These are phyloP conservation scores for Stachybotrys chlorohalonatus DNA, from an alignment of 2,329 filamentous ascomycete genomes.

Conservation along the genomic window DNA sequence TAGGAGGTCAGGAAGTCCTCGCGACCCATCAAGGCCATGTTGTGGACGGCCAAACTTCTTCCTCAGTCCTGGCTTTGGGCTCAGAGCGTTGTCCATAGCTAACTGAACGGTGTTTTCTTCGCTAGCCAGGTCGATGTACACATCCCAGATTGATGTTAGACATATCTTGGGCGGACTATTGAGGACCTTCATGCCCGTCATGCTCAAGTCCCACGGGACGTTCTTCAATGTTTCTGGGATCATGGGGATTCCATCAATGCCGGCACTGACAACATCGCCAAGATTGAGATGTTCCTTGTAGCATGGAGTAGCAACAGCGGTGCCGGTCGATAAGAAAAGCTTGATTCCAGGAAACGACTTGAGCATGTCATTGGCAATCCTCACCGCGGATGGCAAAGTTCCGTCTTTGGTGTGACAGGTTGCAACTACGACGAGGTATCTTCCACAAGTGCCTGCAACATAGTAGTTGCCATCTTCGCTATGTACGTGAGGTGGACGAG, in stretches of 20 bases:
- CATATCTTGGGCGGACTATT: background rate
- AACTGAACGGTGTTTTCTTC: background rate
- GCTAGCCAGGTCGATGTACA: background rate
- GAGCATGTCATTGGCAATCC: background rate
- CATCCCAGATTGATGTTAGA: background rate
- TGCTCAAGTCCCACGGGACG: no score
- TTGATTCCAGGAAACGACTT: background rate
- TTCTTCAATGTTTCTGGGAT: background rate
- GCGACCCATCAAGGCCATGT: background rate
- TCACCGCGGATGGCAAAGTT: no score
- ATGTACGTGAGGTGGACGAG: no score
- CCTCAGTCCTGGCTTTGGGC: background rate
- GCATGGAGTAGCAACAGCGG: background rate
- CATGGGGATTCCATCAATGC: background rate
- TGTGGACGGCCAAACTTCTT: background rate
- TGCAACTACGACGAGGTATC: background rate
- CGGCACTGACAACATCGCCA: background rate
- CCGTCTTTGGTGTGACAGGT: background rate
- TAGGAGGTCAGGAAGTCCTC: no score
- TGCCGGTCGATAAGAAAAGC: background rate
- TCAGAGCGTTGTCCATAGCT: background rate
- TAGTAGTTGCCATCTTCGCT: background rate
- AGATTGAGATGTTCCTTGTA: background rate
- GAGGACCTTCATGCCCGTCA: background rate
- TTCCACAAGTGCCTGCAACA: background rate